Base-by-base conservation (phyloP, 2,329 filamentous ascomycete species). In the Graphiopsis chlorocephala region DNA sequence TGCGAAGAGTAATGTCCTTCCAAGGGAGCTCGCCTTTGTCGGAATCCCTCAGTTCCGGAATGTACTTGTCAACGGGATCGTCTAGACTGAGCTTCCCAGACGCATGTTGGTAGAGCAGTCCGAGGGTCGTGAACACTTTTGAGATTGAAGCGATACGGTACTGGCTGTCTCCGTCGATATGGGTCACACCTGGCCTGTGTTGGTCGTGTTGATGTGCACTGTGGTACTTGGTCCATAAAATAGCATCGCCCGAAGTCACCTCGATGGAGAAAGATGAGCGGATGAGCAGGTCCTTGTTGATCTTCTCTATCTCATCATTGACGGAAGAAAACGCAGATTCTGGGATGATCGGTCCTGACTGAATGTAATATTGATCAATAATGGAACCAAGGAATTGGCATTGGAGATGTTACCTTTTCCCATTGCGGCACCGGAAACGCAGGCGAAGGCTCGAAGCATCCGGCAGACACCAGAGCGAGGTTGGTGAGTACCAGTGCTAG, bases 81-180 rank as follows among this genome's bases (percentile, higher is more conserved):
- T 81, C 78, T 0, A 86, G 75, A 2, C 72, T 72, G 0, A 87
- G 68, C 0, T 81, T 74, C 0, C 83, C 84, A 7, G 81, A 78
- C 29, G 86, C 82, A 2, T 86, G 82, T 59, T 83, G 83, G 61
- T 86, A 81, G 14, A 87, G 71, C 2, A 80, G 78, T 2, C 83
- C 82, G 57, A 87, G 79, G 1, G 79, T 79, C 2, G 84, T 81
- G 63, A 85, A 71, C 2, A 86, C 72, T 63, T 82, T 81, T 6
- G 79, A 79, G 61, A 74, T 72, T 3, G 70, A 73, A 4, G 75
- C 74, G 14, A 77, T 73, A n/a, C 79, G 74, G 66, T 81, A 81
- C 2, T 78, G 66, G 28, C 77, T 78, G 52, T 78, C 72, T 12
- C 75, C 73, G 38, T 77, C 76, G 38, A 81, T 76, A 31, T 73